Evolutionary conservation across 164 flowering plant species (phyloP).

Genomic region (Protea cynaroides): DNA sequence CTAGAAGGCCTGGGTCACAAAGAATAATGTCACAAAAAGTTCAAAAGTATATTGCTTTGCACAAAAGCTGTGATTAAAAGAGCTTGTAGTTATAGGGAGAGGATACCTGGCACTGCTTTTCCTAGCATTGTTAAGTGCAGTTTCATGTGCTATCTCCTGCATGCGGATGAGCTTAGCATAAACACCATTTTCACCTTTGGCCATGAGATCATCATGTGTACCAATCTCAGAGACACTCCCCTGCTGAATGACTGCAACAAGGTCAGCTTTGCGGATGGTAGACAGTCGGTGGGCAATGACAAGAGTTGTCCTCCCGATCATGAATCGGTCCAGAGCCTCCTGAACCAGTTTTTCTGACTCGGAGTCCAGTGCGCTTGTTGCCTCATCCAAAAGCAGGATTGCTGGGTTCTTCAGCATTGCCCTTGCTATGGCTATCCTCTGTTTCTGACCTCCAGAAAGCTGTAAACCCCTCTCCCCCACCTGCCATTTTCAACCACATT

Average conservation of each 20-base stretch:
- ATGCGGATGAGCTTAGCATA: constrained; percentile 88
- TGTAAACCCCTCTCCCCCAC: constrained; percentile 98
- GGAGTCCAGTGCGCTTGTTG: constrained; percentile 96
- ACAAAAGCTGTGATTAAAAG: neutral
- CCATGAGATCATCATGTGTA: constrained; percentile 80
- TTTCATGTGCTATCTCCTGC: constrained; percentile 90
- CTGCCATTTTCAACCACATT: constrained; percentile 41
- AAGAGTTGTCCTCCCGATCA: constrained; percentile 95
- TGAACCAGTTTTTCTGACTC: constrained; percentile 96
- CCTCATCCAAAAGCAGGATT: constrained; percentile 88
- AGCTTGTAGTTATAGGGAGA: neutral
- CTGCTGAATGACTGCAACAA: constrained; percentile 87
- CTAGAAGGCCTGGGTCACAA: constrained; percentile 73
- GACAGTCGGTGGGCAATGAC: constrained; percentile 97
- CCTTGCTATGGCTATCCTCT: constrained; percentile 93
- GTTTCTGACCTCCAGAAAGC: constrained; percentile 98
- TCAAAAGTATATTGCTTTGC: no score
- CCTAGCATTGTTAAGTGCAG: constrained; percentile 73
- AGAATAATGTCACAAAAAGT: neutral
- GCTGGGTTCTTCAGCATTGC: constrained; percentile 99
- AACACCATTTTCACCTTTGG: constrained; percentile 74
- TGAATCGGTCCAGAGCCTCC: constrained; percentile 93
- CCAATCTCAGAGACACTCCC: constrained; percentile 91
- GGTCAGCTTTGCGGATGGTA: constrained; percentile 92
- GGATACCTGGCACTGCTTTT: constrained; percentile 92